These are phyloP conservation scores for Pichia cabralensis DNA, from an alignment of 805 yeast species.

Conservation along the genomic window DNA sequence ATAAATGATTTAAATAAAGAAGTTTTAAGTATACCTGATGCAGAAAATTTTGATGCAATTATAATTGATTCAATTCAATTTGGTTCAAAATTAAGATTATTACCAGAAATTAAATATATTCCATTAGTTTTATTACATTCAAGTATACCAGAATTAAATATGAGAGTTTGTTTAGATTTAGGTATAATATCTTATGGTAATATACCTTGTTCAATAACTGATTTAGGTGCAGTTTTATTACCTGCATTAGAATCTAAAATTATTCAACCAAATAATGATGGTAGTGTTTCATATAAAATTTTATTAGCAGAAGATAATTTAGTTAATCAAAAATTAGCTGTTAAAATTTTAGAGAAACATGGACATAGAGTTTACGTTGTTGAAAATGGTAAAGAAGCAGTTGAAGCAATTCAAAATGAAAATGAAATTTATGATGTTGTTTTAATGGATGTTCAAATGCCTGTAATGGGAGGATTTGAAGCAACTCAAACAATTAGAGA, in stretches of 20 bases:
- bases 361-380: slow-evolving; percentile 80
- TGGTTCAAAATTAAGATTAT: slow-evolving; percentile 55
- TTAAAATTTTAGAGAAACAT: slow-evolving; percentile 72
- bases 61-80: slow-evolving; percentile 73
- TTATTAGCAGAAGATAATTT: slow-evolving; percentile 80
- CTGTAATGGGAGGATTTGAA: slow-evolving; percentile 91
- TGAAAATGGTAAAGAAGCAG: slow-evolving; percentile 77
- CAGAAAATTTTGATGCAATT: slow-evolving; percentile 65
- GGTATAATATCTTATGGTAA: slow-evolving; percentile 86
- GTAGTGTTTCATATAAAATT: slow-evolving; percentile 62
- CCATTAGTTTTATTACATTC: slow-evolving; percentile 76
- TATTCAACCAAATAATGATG: slow-evolving; percentile 71
- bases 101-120: slow-evolving; percentile 73
- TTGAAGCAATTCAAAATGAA: slow-evolving; percentile 58
- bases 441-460: slow-evolving; percentile 93
- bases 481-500: slow-evolving; percentile 80
- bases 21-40: slow-evolving; percentile 41
- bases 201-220: slow-evolving; percentile 76
- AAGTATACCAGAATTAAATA: slow-evolving; percentile 63
- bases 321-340: slow-evolving; percentile 82
- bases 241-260: slow-evolving; percentile 81
- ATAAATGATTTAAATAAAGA: slow-evolving; percentile 40
- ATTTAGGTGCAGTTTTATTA: slow-evolving; percentile 70
- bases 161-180: slow-evolving; percentile 73
- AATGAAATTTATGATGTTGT: slow-evolving; percentile 66